phyloP scores from a whole-genome alignment of 768 basidiomycete species.

The Agaricus subrufescens region DNA sequence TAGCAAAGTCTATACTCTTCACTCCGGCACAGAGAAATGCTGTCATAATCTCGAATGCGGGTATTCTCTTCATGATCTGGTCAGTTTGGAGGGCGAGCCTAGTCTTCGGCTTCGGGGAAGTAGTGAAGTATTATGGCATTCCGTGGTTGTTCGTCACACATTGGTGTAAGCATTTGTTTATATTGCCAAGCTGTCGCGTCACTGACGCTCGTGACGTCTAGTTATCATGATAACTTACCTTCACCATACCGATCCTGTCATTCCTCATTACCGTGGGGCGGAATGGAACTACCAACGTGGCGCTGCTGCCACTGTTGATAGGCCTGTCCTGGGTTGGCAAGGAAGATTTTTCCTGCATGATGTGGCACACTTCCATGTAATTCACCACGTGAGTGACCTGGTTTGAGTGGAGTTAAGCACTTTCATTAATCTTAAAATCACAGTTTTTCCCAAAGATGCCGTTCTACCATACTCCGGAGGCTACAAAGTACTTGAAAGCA shows the following conservation, averaged over 20 bases:
- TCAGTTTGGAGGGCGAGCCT: constrained; percentile 30
- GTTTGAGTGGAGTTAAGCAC: neutral
- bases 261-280: constrained; percentile 54
- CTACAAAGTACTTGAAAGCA: constrained; percentile 42
- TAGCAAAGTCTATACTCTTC: constrained; percentile 56
- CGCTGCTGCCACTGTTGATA: constrained; percentile 56
- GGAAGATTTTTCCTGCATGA: constrained; percentile 67
- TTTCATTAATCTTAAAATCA: constrained; percentile 7
- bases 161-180: constrained; percentile 39
- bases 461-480: constrained; percentile 51
- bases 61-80: constrained; percentile 45
- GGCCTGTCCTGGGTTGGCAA: constrained; percentile 56
- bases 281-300: constrained; percentile 62
- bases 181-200: neutral
- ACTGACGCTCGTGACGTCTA: constrained; percentile 11
- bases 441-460: constrained; percentile 61
- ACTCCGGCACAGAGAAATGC: constrained; percentile 44
- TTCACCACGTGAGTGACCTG: constrained; percentile 46
- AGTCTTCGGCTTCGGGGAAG: constrained; percentile 31
- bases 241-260: constrained; percentile 56
- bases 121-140: constrained; percentile 46
- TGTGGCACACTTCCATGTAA: constrained; percentile 59
- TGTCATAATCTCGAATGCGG: constrained; percentile 54
- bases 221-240: constrained; percentile 57
- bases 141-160: constrained; percentile 54